Evolutionary conservation across 1,139 yeast species (phyloP), one percentile per base, ranked within the genome.

Genomic region (Kodamaea ohmeri): DNA sequence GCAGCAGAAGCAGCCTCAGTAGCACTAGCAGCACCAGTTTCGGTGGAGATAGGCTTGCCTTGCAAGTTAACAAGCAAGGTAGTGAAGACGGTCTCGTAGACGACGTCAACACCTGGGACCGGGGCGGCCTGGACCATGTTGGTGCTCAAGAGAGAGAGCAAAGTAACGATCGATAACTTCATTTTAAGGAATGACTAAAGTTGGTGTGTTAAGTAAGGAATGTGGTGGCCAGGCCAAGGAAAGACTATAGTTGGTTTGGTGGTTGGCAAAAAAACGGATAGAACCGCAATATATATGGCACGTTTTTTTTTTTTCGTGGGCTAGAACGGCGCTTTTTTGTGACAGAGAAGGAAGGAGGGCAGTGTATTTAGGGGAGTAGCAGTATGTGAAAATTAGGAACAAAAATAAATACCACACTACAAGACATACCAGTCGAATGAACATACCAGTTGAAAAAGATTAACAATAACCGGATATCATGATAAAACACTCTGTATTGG

Each of bases 101-200:
- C 51, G 19, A 49, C 46, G 21, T 47, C 39, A 22, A 58, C 42
- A 22, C 42, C 55, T 15, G 60, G 58, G 26, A 52, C 58, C 11
- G 66, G 64, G 27, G 47, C 53, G 37, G 61, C 58, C 21, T 44
- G 43, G 17, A 40, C 49, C 32, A 43, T 27, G 26, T 36, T 34
- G 28, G 49, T 32, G 24, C 45, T 31, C 33, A 48, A 40, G 19
- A 48, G 30, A 26, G 50, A 40, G 29, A 47, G 42, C 35, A 46
- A 39, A 21, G 48, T 35, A 34, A 41, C 35, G 24, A 38, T 32
- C 19, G 52, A 43, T 24, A 45, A 42, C 37, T 41, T 49, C 53
- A 49, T 49, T 18, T 33, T 32, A 31, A 32, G 25, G 28, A 30
- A 25, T 35, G 38, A 36, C 36, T 33, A 18, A 20, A 26, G 38